Evolutionary conservation across 495 filamentous ascomycete genomes (phyloP), one percentile per base, ranked within the genome.

Genomic region (Podospora fimiseda): DNA sequence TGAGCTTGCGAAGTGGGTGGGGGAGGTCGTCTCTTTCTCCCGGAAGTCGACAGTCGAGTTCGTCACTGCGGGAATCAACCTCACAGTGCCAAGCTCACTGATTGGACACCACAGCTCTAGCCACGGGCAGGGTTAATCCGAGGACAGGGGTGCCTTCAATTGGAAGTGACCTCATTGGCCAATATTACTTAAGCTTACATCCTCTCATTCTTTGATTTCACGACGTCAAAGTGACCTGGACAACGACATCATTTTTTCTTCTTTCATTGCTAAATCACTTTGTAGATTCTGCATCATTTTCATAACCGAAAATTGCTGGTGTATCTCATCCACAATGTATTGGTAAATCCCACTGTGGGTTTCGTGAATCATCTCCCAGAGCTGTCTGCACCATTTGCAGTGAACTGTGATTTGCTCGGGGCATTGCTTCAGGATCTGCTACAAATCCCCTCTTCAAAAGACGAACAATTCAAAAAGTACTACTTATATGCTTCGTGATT

Each of bases 111-210:
- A 16, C 41, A 47, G 36, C 24, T 20, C 16, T 11, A 33, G 27
- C 27, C 27, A 33, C 6, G 48, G 56, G 42, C 49, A 22, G 23
- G 41, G 57, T 60, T 60, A 58, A 48, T 60, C 57, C 60, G 60
- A 36, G 50, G 47, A 38, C 55, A 44, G 33, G 16, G 30, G 33
- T 37, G 18, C 23, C 38, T 22, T 18, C 15, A 23, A 23, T 23
- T 48, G 3, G 15, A 18, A 30, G 37, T 1, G 16, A 23, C 44
- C 13, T 54, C 39, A 58, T 61, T 61, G 59, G 59, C 16, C 27
- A 40, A 6, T 19, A 3, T 4, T 13, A 23, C 14, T 9, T 8
- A 9, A n/a, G 15, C 16, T 19, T 53, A 11, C 20, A 47, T 19
- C 3, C 36, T 24, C 19, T 43, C 11, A 24, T n/a, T 33, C 20